These are phyloP conservation scores for Syzygium aqueum DNA, from an alignment of 345 rosid genomes.

Conservation along the genomic window DNA sequence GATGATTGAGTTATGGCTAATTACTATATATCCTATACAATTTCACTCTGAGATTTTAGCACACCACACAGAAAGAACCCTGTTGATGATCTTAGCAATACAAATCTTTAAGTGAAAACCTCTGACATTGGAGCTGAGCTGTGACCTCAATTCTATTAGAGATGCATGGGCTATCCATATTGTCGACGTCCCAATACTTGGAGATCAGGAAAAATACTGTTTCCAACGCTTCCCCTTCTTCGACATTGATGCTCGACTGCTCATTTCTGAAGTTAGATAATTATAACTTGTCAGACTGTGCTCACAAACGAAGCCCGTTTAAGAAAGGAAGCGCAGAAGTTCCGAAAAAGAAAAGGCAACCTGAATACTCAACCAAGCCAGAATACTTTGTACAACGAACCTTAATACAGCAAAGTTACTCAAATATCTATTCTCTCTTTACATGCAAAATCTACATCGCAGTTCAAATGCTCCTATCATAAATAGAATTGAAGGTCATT, in stretches of 20 bases:
- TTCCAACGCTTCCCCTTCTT: not conserved
- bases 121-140: not conserved
- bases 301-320: not conserved
- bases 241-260: not conserved
- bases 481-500: conserved; percentile 58
- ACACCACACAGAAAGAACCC: not conserved
- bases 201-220: not conserved
- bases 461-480: conserved; percentile 22
- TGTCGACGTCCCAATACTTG: not conserved
- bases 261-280: not conserved
- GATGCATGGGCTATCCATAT: not conserved
- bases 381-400: not conserved
- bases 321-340: not conserved
- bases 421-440: not conserved
- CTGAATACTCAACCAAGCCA: not conserved
- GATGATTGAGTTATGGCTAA: not conserved
- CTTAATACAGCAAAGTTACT: not conserved
- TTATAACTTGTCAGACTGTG: not conserved
- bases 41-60: not conserved
- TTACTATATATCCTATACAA: not conserved
- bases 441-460: not conserved
- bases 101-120: not conserved
- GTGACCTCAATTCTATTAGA: not conserved
- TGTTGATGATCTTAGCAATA: not conserved
- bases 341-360: not conserved